phyloP scores from a whole-genome alignment of 371 early-diverging fungal genomes.

The Batkoa obscura region DNA sequence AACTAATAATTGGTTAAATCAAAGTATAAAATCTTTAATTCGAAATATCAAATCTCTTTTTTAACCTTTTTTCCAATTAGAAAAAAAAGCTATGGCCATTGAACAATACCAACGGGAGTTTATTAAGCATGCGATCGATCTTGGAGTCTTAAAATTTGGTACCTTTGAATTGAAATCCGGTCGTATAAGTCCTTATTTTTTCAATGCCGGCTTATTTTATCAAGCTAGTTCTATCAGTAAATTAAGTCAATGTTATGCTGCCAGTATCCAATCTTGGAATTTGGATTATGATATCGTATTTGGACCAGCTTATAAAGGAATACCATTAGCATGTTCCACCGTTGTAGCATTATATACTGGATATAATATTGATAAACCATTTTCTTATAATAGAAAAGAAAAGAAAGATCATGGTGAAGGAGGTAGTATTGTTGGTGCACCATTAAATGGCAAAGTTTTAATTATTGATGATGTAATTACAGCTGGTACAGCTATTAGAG shows the following conservation, averaged over 20 bases:
- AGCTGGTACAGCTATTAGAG: conserved; percentile 92
- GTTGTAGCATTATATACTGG: conserved; percentile 42
- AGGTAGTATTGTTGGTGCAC: conserved; percentile 77
- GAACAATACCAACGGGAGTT: conserved; percentile 84
- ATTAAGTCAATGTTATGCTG: conserved; percentile 78
- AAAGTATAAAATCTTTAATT: too few species aligned
- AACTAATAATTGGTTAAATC: too few species aligned
- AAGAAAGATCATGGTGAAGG: conserved; percentile 97
- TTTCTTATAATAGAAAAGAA: conserved; percentile 92
- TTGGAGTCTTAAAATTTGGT: conserved; percentile 75
- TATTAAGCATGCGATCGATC: conserved; percentile 72
- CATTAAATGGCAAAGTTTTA: conserved; percentile 54
- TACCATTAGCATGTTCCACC: conserved; percentile 76
- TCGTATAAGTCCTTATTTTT: conserved; percentile 85
- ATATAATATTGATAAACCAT: conserved; percentile 45
- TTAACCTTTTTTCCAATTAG: not conserved
- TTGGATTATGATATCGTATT: conserved; percentile 74
- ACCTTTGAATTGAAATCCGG: conserved; percentile 85
- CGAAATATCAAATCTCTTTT: not conserved
- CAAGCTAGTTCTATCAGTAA: conserved; percentile 62
- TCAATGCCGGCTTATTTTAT: conserved; percentile 91
- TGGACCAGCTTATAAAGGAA: conserved; percentile 97
- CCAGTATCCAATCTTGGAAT: conserved; percentile 47
- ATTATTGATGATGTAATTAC: conserved; percentile 96
- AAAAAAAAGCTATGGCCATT: conserved; percentile 20